Percentiles rank a stretch among this genome's conserved stretches.
These are phyloP conservation scores for Silene uniflora DNA, from an alignment of 148 eudicot genomes.

Conservation along the genomic window DNA sequence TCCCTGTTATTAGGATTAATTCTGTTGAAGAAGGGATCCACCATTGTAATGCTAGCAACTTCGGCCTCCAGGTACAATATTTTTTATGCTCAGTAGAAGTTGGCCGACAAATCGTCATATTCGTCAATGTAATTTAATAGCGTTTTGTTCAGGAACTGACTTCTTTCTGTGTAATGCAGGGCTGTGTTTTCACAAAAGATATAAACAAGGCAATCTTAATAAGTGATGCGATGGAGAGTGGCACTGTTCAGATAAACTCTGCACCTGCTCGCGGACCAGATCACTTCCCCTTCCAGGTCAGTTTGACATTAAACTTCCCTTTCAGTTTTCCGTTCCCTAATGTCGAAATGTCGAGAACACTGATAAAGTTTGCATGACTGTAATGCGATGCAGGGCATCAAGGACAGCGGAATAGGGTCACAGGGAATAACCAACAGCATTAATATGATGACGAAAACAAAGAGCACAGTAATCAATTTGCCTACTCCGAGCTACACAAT, in stretches of 20 bases:
- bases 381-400: conserved; percentile 58
- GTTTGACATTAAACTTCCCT: background rate
- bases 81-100: no score
- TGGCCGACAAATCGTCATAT: no score
- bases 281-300: conserved; percentile 96
- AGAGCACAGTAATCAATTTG: conserved; percentile 97
- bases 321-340: background rate
- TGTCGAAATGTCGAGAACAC: background rate
- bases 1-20: conserved; percentile 84
- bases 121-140: no score
- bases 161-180: conserved; percentile 51
- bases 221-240: conserved; percentile 96
- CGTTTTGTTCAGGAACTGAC: no score
- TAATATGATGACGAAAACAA: conserved; percentile 89
- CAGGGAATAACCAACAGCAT: conserved; percentile 97
- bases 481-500: conserved; percentile 83
- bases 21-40: conserved; percentile 96
- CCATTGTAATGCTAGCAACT: conserved; percentile 98
- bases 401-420: conserved; percentile 97
- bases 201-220: conserved; percentile 94
- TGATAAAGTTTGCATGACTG: background rate
- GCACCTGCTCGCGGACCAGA: conserved; percentile 99
- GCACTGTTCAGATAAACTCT: conserved; percentile 95
- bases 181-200: conserved; percentile 86
- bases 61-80: conserved; percentile 76